These are phyloP conservation scores for Penicillium sp. DNA, from an alignment of 2,329 filamentous ascomycete species.

Conservation along the genomic window DNA sequence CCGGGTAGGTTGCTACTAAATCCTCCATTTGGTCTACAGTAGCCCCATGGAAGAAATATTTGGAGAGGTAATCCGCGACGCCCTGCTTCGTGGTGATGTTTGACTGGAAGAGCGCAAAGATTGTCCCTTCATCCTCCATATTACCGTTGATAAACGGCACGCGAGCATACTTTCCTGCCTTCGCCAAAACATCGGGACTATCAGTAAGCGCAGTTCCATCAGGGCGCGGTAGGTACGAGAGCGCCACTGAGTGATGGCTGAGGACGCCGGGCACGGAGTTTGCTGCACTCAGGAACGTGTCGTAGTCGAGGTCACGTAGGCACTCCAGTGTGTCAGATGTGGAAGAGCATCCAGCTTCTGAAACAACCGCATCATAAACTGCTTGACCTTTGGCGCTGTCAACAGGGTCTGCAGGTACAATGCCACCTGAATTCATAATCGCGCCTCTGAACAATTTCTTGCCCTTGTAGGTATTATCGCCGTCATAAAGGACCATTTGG, in stretches of 20 bases:
- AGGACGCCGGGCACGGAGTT: constrained; percentile 73
- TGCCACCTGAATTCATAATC: constrained; percentile 77
- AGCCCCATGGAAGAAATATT: constrained; percentile 65
- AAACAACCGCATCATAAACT: constrained; percentile 55
- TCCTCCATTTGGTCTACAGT: constrained; percentile 55
- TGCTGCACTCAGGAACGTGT: constrained; percentile 62
- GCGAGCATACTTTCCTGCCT: constrained; percentile 59
- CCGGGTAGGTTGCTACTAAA: constrained; percentile 67
- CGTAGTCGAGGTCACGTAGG: constrained; percentile 53
- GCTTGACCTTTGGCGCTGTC: constrained; percentile 69
- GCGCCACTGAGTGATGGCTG: constrained; percentile 69
- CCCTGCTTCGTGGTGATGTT: constrained; percentile 68
- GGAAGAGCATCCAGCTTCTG: constrained; percentile 51
- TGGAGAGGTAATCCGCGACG: constrained; percentile 65
- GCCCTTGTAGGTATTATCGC: constrained; percentile 75
- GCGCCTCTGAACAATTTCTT: constrained; percentile 74
- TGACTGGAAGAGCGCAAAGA: constrained; percentile 71
- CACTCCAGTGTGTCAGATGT: constrained; percentile 53
- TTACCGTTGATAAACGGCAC: constrained; percentile 72
- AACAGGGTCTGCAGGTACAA: constrained; percentile 66
- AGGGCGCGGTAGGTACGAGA: constrained; percentile 76
- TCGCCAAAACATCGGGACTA: constrained; percentile 65
- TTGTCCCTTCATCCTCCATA: constrained; percentile 79
- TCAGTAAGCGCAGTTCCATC: constrained; percentile 67
- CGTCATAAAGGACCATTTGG: constrained; percentile 75